Base-by-base conservation (phyloP, 1,139 yeast species). In the Suhomyces atakaporum region DNA sequence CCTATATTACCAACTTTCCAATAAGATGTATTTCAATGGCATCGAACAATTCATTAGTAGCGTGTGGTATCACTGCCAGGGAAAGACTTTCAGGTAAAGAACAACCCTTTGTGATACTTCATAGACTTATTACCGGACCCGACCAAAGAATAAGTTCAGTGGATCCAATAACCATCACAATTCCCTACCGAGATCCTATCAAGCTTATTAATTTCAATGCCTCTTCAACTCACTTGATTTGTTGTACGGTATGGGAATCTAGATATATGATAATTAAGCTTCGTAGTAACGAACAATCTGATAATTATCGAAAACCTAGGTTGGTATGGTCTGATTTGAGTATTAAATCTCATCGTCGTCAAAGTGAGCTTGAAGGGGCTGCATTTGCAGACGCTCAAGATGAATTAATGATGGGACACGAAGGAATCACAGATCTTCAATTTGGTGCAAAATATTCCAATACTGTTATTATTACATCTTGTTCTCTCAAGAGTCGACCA, bases 161-260 rank as follows among this genome's bases (percentile, higher is more conserved):
- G 15, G 75, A 69, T 40, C 84, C 85, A 4, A 75, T 83, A 4
- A 80, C 94, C 2, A 83, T 89, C 27, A 82, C 95, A 0, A 71
- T 86, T 35, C 96, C 97, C 0, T 87, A 86, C 56, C 66, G 88
- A 29, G 97, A 89, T 57, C 95, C 95, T 0, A 79, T 90, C 27
- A 84, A 84, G 45, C 69, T 84, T 4, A 60, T 89, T 9, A 76
- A 77, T 30, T 85, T 90, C 56, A 85, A 94, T 12, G 65, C 77
- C 2, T 80, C 83, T 37, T 85, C 90, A 1, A 64, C 77, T 2
- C 84, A 84, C 49, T 52, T 90, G 19, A 68, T 89, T 2, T 88
- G 95, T 49, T 81, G 92, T n/a, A 89, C 97, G 0, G 82, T 84
- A 2, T 68, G 87, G 60, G 96, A 88, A 54, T 77, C 90, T 5